Percentiles rank a stretch among this genome's conserved stretches.
These are phyloP conservation scores for Yamadazyma atlantica DNA, from an alignment of 1,139 yeast genomes.

Conservation along the genomic window DNA sequence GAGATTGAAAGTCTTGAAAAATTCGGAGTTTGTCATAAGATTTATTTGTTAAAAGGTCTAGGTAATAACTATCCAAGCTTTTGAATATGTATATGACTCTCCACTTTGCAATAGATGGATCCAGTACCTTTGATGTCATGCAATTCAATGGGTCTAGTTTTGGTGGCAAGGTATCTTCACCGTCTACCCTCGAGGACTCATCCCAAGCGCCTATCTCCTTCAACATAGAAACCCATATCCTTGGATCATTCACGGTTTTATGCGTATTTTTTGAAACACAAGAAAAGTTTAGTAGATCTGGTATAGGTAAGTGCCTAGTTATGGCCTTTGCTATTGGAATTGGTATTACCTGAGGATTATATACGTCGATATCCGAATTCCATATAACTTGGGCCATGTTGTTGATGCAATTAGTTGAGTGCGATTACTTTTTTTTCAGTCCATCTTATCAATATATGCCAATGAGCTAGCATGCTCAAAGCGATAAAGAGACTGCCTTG, in stretches of 20 bases:
- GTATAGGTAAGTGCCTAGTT: constrained; percentile 35
- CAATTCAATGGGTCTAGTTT: constrained; percentile 36
- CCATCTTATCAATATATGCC: neutral
- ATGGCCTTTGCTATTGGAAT: constrained; percentile 36
- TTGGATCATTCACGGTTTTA: constrained; percentile 36
- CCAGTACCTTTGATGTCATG: constrained; percentile 36
- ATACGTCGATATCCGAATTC: constrained; percentile 50
- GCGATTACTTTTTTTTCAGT: constrained; percentile 3
- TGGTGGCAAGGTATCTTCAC: neutral
- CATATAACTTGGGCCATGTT: constrained; percentile 48
- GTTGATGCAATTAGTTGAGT: constrained; percentile 3
- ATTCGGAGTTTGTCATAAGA: constrained; percentile 47
- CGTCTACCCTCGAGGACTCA: neutral
- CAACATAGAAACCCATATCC: constrained; percentile 55
- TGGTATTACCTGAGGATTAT: constrained; percentile 44
- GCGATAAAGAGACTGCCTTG: neutral
- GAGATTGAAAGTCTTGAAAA: constrained; percentile 48
- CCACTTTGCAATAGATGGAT: constrained; percentile 41
- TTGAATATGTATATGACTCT: constrained; percentile 45
- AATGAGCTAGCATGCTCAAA: constrained; percentile 12
- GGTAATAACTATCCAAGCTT: constrained; percentile 44
- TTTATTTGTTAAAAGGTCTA: constrained; percentile 47
- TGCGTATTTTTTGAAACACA: constrained; percentile 39
- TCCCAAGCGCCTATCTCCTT: constrained; percentile 52
- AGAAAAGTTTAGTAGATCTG: constrained; percentile 37